Evolutionary conservation across 1,284 basidiomycete species (phyloP).

Genomic region (Irpex sp.): DNA sequence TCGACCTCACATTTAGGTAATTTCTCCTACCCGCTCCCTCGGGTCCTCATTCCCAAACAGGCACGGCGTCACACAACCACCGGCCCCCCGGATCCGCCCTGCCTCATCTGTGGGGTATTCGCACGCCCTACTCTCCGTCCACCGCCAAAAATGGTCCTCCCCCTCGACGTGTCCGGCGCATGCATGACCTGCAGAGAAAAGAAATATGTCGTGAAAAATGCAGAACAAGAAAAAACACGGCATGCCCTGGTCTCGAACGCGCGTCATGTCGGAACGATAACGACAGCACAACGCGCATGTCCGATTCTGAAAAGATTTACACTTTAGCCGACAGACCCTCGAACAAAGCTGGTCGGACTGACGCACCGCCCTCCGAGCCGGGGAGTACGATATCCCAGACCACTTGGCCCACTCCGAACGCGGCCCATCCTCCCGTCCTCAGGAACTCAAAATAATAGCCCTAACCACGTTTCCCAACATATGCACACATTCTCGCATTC

Average conservation of each 20-base stretch:
- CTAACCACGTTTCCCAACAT: background rate
- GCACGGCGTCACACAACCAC: conserved; percentile 3
- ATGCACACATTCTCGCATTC: background rate
- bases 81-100: conserved; percentile 13
- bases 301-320: background rate
- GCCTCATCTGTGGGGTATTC: conserved; percentile 6
- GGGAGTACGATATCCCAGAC: conserved; percentile 1
- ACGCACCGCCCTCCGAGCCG: conserved; percentile 24
- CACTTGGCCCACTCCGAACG: background rate
- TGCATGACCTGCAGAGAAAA: background rate
- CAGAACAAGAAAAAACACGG: background rate
- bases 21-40: background rate
- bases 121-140: background rate
- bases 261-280: too few species aligned
- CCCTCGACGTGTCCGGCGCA: too few species aligned
- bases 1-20: conserved; percentile 4
- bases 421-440: background rate
- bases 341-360: conserved; percentile 8
- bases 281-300: too few species aligned
- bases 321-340: conserved; percentile 20
- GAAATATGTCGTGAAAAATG: background rate
- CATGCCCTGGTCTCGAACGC: too few species aligned
- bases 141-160: background rate
- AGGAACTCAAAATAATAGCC: background rate
- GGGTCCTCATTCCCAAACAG: background rate